Evolutionary conservation across 768 basidiomycete species (phyloP).

Genomic region (Daedaleopsis sinensis): DNA sequence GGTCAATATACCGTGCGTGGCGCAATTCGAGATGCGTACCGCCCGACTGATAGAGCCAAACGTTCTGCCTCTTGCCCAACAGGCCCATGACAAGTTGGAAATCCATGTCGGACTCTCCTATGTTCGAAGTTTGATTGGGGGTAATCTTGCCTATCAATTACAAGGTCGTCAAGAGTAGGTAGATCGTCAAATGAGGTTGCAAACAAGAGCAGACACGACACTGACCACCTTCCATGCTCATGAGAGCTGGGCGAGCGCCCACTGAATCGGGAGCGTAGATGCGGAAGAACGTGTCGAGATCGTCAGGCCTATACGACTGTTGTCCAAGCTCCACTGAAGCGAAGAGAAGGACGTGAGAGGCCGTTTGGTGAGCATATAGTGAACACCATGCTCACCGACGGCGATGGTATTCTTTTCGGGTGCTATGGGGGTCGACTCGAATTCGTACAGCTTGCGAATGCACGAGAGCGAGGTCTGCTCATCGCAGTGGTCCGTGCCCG

Average conservation of each 20-base stretch:
- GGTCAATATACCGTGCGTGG: slow-evolving; percentile 5
- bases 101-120: slow-evolving; percentile 74
- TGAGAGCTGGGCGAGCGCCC: slow-evolving; percentile 40
- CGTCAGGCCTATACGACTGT: slow-evolving; percentile 41
- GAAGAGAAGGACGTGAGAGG: too few species aligned
- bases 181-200: not conserved
- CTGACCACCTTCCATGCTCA: slow-evolving; percentile 38
- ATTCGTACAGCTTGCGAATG: slow-evolving; percentile 34
- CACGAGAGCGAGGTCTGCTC: slow-evolving; percentile 31
- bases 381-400: slow-evolving; percentile 21
- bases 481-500: slow-evolving; percentile 4
- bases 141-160: not conserved
- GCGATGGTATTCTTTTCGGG: slow-evolving; percentile 28
- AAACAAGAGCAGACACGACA: not conserved
- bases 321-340: slow-evolving; percentile 43
- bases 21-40: slow-evolving; percentile 5
- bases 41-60: slow-evolving; percentile 25
- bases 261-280: slow-evolving; percentile 43
- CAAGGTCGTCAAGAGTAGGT: too few species aligned
- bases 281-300: slow-evolving; percentile 44
- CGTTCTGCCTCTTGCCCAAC: slow-evolving; percentile 15
- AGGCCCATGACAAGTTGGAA: slow-evolving; percentile 68
- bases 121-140: slow-evolving; percentile 41
- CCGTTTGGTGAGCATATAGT: too few species aligned
- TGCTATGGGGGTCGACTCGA: slow-evolving; percentile 26